Conservation (phyloP, 148 eudicot species). For the Pharnaceum exiguum region DNA sequence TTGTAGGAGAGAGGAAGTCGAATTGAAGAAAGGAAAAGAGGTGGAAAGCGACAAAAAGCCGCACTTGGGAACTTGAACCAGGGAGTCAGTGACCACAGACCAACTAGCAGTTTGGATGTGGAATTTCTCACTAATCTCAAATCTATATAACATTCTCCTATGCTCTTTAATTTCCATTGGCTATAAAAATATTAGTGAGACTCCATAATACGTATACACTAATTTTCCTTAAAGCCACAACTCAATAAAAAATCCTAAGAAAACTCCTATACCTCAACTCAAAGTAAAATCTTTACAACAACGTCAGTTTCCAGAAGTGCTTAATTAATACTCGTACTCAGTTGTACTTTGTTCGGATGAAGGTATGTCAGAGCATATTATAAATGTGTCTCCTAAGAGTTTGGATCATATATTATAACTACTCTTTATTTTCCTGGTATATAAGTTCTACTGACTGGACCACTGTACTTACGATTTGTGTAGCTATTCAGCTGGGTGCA, state of each 20-base stretch:
- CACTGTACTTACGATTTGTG: not conserved
- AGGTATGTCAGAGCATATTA: constrained; percentile 16
- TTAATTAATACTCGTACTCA: no score
- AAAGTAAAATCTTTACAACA: no score
- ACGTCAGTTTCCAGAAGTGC: not conserved
- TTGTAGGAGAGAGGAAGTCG: constrained; percentile 14
- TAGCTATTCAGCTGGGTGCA: constrained; percentile 68
- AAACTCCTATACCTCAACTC: not conserved
- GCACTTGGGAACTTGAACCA: constrained; percentile 42
- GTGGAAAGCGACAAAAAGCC: constrained; percentile 28
- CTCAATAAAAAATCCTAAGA: not conserved
- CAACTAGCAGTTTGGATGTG: constrained; percentile 22
- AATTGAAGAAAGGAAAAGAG: not conserved
- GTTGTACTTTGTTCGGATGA: constrained; percentile 12
- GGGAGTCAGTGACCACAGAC: no score
- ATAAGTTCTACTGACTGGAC: not conserved
- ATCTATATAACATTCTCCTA: constrained; percentile 30
- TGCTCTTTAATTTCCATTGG: not conserved
- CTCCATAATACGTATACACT: constrained; percentile 5
- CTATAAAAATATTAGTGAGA: not conserved
- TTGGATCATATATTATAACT: no score
- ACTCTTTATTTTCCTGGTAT: no score
- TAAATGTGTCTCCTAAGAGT: no score
- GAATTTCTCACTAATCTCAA: constrained; percentile 15
- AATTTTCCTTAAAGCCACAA: constrained; percentile 10